Conservation (phyloP, 148 eudicot genomes). For the Simmondsia chinensis region DNA sequence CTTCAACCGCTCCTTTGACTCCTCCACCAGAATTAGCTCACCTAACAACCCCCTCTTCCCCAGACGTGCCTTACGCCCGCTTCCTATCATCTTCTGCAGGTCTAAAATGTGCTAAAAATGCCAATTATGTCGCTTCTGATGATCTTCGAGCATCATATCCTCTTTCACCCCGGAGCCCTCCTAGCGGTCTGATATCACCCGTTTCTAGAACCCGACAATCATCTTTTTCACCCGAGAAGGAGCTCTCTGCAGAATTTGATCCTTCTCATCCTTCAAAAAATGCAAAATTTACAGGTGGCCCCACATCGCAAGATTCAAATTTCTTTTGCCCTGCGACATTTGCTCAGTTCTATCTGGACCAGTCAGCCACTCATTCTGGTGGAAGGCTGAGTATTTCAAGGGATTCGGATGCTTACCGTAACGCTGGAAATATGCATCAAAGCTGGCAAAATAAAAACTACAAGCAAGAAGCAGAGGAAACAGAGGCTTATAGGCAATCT, state of each 20-base stretch:
- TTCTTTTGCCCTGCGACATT: constrained; percentile 97
- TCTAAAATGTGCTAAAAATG: constrained; percentile 42
- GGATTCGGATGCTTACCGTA: constrained; percentile 68
- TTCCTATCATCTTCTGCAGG: constrained; percentile 66
- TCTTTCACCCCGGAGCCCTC: constrained; percentile 82
- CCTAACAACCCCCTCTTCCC: constrained; percentile 96
- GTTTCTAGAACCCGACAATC: constrained; percentile 48
- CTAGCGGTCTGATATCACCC: constrained; percentile 67
- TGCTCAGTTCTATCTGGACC: constrained; percentile 91
- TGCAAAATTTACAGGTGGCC: constrained; percentile 29
- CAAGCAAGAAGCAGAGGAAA: constrained; percentile 84
- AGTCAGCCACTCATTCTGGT: constrained; percentile 59
- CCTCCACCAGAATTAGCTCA: constrained; percentile 97
- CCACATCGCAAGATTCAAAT: constrained; percentile 66
- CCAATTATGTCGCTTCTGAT: constrained; percentile 34
- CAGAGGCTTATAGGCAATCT: constrained; percentile 96
- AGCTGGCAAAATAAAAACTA: constrained; percentile 51
- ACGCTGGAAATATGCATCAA: constrained; percentile 47
- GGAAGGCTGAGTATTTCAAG: constrained; percentile 86
- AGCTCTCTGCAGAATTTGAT: constrained; percentile 42
- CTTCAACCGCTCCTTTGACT: constrained; percentile 95
- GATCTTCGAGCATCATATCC: constrained; percentile 73
- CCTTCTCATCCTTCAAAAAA: constrained; percentile 37
- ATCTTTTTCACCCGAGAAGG: constrained; percentile 46
- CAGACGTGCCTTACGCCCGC: constrained; percentile 93